Evolutionary conservation across 495 filamentous ascomycete species (phyloP).

Genomic region (Pyronema domesticum): DNA sequence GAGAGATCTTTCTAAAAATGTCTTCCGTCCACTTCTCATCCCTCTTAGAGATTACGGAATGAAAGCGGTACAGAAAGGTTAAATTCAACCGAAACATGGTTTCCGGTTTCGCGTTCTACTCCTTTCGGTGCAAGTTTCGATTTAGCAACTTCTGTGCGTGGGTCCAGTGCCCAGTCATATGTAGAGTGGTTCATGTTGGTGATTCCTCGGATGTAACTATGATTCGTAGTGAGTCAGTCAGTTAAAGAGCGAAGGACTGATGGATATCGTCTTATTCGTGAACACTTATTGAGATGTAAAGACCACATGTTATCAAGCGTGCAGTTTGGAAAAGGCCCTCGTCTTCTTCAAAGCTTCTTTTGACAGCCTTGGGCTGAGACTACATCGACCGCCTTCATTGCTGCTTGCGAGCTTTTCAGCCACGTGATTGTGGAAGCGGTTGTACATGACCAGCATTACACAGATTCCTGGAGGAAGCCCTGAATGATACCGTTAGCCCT

Average conservation of each 20-base stretch:
- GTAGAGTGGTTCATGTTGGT: constrained; percentile 9
- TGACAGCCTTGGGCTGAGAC: not conserved
- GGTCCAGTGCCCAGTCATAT: constrained; percentile 21
- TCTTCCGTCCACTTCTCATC: constrained; percentile 53
- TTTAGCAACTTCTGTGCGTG: constrained; percentile 17
- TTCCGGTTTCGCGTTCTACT: constrained; percentile 34
- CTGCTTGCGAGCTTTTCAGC: constrained; percentile 25
- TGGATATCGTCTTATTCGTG: constrained; percentile 5
- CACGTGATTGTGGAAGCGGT: constrained; percentile 30
- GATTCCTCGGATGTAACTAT: constrained; percentile 20
- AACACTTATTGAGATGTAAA: constrained; percentile 27
- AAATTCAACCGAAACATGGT: constrained; percentile 55
- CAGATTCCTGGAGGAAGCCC: constrained; percentile 32
- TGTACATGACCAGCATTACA: constrained; percentile 30
- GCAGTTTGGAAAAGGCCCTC: constrained; percentile 30
- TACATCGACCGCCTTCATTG: constrained; percentile 30
- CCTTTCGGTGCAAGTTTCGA: constrained; percentile 8
- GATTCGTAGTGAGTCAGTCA: not conserved
- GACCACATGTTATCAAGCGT: constrained; percentile 16
- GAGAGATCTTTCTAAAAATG: constrained; percentile 35
- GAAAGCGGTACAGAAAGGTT: constrained; percentile 58
- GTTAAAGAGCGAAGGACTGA: not conserved
- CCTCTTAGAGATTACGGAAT: constrained; percentile 41
- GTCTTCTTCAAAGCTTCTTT: constrained; percentile 15
- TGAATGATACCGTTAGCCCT: not conserved